Evolutionary conservation across 257 asterid genomes (phyloP), one percentile per base, ranked within the genome.

Genomic region (Paulownia fortunei): DNA sequence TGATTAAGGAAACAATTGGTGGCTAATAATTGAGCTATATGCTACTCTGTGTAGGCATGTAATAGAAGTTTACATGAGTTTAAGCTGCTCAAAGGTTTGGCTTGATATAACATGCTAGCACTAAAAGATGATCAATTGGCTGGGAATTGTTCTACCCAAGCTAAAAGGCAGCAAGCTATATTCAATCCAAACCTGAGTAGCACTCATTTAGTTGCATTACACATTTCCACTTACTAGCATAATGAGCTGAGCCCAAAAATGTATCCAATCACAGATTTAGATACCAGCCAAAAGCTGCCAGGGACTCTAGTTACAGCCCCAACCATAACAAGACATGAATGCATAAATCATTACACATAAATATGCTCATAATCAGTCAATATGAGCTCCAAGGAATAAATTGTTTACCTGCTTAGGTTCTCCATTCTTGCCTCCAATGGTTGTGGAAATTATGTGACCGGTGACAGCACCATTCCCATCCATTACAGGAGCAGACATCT

Each of bases 381-480:
- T 5, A 42, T 42, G 51, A 42, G 36, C 4, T 30, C 36, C 36
- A 30, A 30, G 36, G 36, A 30, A 30, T 30, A 30, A 30, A 30
- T 30, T 47, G 41, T 54, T 74, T 69, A 94, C 98, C 97, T 89
- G 97, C 90, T 94, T 94, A 32, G 96, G 98, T 74, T 94, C 97
- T 84, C 97, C 98, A 88, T 94, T 90, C 88, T 92, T 94, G 73
- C 98, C 97, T 65, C 98, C 98, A 55, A 94, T 92, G 75, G 97
- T 92, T 70, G 97, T 90, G 27, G 97, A 92, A 80, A 94, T 94
- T 82, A 94, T 92, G 85, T 94, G 97, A 63, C 98, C 98, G 6
- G 97, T 94, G 19, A 93, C 92, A 0, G 94, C 87, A 61, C 84
- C 95, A 37, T 86, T 91, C 63, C 87, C 90, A 74, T 89, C 93